phyloP scores from a whole-genome alignment of 176 grass and related monocot species.

The Oryza punctata region DNA sequence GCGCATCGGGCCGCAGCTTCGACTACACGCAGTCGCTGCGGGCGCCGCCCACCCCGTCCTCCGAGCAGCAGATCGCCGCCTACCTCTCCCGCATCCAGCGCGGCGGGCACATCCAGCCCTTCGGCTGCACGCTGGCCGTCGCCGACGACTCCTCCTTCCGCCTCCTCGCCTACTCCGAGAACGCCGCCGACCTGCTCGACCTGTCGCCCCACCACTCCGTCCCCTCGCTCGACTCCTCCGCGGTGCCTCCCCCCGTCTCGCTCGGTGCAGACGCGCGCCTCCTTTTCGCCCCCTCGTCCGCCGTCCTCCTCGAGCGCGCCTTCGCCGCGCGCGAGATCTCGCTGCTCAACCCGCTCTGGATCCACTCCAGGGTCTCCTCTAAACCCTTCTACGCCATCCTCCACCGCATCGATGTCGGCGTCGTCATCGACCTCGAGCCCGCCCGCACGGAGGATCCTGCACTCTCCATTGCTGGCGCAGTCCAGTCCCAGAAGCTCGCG shows the following conservation, averaged over 20 bases:
- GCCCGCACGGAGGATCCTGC: constrained; percentile 73
- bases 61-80: constrained; percentile 92
- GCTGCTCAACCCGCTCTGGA: constrained; percentile 85
- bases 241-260: constrained; percentile 43
- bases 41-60: constrained; percentile 54
- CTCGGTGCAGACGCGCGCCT: constrained; percentile 78
- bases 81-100: constrained; percentile 97
- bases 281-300: constrained; percentile 70
- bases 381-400: constrained; percentile 95
- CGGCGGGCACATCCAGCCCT: constrained; percentile 91
- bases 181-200: constrained; percentile 84
- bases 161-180: constrained; percentile 88
- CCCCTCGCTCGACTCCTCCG: constrained; percentile 63
- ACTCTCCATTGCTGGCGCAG: constrained; percentile 74
- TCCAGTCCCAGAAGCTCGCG: constrained; percentile 94
- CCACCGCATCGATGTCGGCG: constrained; percentile 85
- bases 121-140: constrained; percentile 82
- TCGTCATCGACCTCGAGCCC: constrained; percentile 91
- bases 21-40: constrained; percentile 91
- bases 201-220: constrained; percentile 85
- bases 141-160: constrained; percentile 82
- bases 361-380: constrained; percentile 79
- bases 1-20: constrained; percentile 83
- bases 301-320: constrained; percentile 64
- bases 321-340: constrained; percentile 84